Evolutionary conservation across 306 rosid genomes (phyloP), one percentile per base, ranked within the genome.

Genomic region (Ormosia emarginata): DNA sequence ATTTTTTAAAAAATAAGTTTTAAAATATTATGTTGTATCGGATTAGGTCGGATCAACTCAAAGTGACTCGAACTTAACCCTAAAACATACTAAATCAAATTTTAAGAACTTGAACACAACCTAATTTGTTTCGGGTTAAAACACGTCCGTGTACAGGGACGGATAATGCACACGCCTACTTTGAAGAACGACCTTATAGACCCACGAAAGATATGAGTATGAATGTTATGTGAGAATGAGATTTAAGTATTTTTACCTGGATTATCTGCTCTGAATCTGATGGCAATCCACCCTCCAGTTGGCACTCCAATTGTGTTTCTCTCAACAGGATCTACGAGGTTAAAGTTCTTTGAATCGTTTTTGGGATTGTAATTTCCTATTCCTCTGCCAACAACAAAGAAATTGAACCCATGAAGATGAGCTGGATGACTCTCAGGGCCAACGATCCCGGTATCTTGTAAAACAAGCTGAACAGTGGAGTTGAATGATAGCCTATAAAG

Each of bases 341-440:
- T 93, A 57, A 93, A 93, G 5, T 50, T 87, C 17, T 81, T 84
- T 0, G 81, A 79, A 72, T 91, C 97, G 0, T 64, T 91, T 9
- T 64, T 87, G 13, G 94, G 68, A 39, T 93, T 80, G 39, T 85
- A 93, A 13, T 93, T 93, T 6, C 98, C 98, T 3, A 89, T 18
- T 39, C 97, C 98, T 58, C 71, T 83, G 0, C 98, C 98, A 67
- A 91, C 88, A 1, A 40, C 85, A 82, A 79, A 93, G 91, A 93
- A 93, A 79, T 93, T 93, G 74, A 71, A 91, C 43, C 97, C 97
- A 61, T 93, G 97, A 14, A 93, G 88, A 86, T 93, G 97, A 80
- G 90, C 6, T 2, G 97, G 97, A 83, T 93, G 97, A 77, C 85
- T 91, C 84, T 93, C 97, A 0, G 96, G 87, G 12, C 91, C 78